Evolutionary conservation across 1,139 yeast species (phyloP), one percentile per base, ranked within the genome.

Genomic region (Spathaspora sp.): DNA sequence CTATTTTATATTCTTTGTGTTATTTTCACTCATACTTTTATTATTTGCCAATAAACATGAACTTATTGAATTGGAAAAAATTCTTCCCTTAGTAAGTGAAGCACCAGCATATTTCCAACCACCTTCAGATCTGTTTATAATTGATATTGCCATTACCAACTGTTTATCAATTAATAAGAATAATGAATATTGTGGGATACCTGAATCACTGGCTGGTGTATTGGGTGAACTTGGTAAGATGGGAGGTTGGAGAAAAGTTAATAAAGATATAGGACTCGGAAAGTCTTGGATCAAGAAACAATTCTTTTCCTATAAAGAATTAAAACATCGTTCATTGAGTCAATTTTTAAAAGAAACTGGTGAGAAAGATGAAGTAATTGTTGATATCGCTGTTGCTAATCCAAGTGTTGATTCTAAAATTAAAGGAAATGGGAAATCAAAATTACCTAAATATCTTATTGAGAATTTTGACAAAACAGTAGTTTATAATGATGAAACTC

Each of bases 101-200:
- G 61, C 72, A 4, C 76, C 77, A 1, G 55, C 65, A 11, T 73
- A 67, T 55, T 71, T 72, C 57, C 76, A 72, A 51, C 78, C 77
- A 6, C 56, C 66, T 1, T 61, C 73, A 6, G 72, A 70, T 48
- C 54, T 60, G 45, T 72, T 62, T 49, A 56, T 74, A n/a, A 56
- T 72, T 8, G 78, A 74, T 52, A 53, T 74, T 7, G 53, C 65
- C 40, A 53, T 74, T 10, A 63, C 58, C 13, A 57, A 55, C n/a
- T 74, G 79, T 52, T 57, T 56, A 43, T 59, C 56, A 37, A 43
- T 65, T 43, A 62, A 60, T 43, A 51, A 60, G 9, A 61, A 60
- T 4, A 55, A 53, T 29, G 54, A 61, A 3, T 50, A 48, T 13
- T 73, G 78, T 51, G 76, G 76, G 0, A 41, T 58, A 1, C 78